phyloP scores from a whole-genome alignment of 257 asterid species.

The Solanum clarkiae region DNA sequence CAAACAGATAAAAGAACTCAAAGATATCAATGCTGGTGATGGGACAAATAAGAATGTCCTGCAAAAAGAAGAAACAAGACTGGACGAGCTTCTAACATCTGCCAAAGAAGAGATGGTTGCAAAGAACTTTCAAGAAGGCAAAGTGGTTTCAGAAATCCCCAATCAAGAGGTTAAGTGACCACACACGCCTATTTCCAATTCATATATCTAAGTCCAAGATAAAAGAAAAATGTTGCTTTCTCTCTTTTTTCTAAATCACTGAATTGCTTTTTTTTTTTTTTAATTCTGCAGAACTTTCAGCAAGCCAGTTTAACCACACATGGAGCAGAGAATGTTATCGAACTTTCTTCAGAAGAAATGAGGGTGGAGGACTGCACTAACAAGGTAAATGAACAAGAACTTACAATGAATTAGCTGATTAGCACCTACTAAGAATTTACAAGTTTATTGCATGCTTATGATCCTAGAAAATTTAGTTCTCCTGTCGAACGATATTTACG shows the following conservation, averaged over 20 bases:
- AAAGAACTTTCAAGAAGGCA: constrained; percentile 1
- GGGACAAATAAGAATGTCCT: neutral
- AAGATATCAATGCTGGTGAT: neutral
- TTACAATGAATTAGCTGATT: constrained; percentile 2
- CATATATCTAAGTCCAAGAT: neutral
- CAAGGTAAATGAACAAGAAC: constrained; percentile 2
- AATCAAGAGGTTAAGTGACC: constrained; percentile 7
- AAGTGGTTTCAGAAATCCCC: neutral
- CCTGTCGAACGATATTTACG: neutral
- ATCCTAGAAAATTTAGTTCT: neutral
- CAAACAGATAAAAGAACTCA: constrained; percentile 6
- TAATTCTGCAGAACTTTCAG: neutral
- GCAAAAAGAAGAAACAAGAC: neutral
- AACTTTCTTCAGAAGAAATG: constrained; percentile 4
- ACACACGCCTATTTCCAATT: neutral
- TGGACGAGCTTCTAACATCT: neutral
- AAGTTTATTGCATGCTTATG: neutral
- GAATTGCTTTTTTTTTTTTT: neutral
- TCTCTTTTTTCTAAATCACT: neutral
- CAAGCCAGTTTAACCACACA: neutral
- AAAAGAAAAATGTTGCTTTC: neutral
- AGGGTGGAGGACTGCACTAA: neutral
- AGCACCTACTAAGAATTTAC: neutral
- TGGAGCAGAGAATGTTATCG: neutral
- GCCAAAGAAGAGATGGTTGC: neutral